Percentiles rank a stretch among this genome's conserved stretches.
Conservation (phyloP, 202 grass and related monocot genomes). For the Schoenoplectus triqueter region DNA sequence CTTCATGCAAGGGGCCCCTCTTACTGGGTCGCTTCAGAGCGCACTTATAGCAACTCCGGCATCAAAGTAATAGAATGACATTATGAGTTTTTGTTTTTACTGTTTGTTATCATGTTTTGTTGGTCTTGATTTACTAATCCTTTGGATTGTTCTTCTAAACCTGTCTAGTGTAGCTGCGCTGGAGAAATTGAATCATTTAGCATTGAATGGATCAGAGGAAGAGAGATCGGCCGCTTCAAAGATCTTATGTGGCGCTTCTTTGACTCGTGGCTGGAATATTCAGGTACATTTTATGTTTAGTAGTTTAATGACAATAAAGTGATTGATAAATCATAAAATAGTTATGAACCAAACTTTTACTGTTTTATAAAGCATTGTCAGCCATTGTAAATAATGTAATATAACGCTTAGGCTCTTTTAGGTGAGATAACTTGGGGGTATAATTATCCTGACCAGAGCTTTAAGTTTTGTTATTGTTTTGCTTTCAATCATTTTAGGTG, state of each 20-base stretch:
- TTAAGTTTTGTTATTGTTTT: background rate
- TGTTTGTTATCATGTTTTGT: constrained; percentile 21
- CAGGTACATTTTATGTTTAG: constrained; percentile 56
- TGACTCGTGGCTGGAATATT: constrained; percentile 94
- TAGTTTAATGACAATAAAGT: constrained; percentile 18
- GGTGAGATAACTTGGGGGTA: background rate
- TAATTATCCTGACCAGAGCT: background rate
- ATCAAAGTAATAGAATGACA: constrained; percentile 65
- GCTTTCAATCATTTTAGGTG: background rate
- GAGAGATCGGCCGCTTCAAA: constrained; percentile 90
- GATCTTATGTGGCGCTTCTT: constrained; percentile 90
- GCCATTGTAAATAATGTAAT: constrained; percentile 4
- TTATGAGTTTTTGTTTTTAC: constrained; percentile 30
- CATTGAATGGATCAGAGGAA: constrained; percentile 87
- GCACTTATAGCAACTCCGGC: constrained; percentile 78
- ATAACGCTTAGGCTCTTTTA: background rate
- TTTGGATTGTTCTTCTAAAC: constrained; percentile 28
- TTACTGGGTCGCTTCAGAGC: constrained; percentile 69
- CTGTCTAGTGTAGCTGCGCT: constrained; percentile 70
- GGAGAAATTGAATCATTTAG: constrained; percentile 79
- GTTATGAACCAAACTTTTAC: background rate
- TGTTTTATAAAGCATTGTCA: background rate
- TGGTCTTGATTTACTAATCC: background rate
- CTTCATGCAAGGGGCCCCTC: constrained; percentile 88
- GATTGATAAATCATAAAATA: background rate